phyloP scores from a whole-genome alignment of 2,329 filamentous ascomycete genomes.

The Cercospora sp. region DNA sequence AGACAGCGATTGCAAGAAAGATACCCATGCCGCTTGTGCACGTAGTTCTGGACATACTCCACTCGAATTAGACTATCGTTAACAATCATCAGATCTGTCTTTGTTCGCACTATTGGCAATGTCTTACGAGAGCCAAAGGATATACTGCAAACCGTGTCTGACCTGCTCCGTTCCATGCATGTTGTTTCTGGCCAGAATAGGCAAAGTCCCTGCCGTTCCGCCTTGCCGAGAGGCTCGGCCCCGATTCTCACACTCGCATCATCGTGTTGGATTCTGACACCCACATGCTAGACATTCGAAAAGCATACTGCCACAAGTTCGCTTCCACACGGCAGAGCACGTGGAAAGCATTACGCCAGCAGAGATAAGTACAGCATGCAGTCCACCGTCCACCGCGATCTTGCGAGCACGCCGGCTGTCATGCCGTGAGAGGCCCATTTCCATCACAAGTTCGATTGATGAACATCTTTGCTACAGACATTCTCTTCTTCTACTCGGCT shows the following conservation, averaged over 20 bases:
- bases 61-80: constrained; percentile 6
- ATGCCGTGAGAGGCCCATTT: constrained; percentile 9
- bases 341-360: neutral
- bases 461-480: neutral
- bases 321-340: neutral
- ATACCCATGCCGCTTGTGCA: constrained; percentile 10
- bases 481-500: neutral
- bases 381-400: constrained; percentile 4
- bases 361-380: constrained; percentile 17
- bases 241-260: neutral
- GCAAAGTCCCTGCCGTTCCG: neutral
- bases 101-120: neutral
- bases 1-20: constrained; percentile 5
- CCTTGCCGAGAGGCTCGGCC: neutral
- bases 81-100: neutral
- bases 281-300: constrained; percentile 5
- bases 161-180: neutral
- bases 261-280: neutral
- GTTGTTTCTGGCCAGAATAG: neutral
- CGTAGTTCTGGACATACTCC: constrained; percentile 11
- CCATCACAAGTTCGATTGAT: neutral
- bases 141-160: constrained; percentile 3
- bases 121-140: constrained; percentile 4
- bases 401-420: constrained; percentile 7
- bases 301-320: neutral